phyloP scores from a whole-genome alignment of 2,329 filamentous ascomycete genomes.

The Ophiosphaerella herpotricha region DNA sequence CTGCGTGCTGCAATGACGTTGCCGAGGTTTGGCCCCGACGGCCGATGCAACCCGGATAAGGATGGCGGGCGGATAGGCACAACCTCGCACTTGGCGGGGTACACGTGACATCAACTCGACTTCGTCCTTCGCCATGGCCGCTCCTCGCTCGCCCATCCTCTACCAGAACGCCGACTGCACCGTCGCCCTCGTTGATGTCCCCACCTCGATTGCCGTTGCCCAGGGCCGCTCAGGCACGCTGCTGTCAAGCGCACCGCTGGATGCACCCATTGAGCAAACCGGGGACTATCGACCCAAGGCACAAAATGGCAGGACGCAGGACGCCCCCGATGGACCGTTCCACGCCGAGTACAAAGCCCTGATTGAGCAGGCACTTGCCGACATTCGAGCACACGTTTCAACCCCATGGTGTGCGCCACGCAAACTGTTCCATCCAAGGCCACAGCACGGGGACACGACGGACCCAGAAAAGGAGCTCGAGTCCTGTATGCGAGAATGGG shows the following conservation, averaged over 20 bases:
- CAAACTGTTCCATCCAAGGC: constrained; percentile 23
- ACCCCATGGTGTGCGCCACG: constrained; percentile 33
- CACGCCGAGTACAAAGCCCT: constrained; percentile 42
- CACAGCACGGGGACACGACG: constrained; percentile 21
- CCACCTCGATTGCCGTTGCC: constrained; percentile 68
- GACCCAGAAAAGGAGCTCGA: constrained; percentile 37
- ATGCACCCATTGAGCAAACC: constrained; percentile 52
- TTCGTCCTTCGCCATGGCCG: background rate
- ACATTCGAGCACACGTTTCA: constrained; percentile 34
- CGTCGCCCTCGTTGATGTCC: constrained; percentile 69
- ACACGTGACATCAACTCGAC: background rate
- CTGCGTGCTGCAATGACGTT: too few species aligned
- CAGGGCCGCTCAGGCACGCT: constrained; percentile 59
- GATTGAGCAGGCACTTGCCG: constrained; percentile 48
- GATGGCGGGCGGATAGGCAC: too few species aligned
- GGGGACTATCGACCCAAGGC: constrained; percentile 60
- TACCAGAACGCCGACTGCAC: constrained; percentile 58
- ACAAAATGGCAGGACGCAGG: constrained; percentile 47
- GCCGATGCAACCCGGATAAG: background rate
- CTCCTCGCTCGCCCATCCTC: constrained; percentile 47
- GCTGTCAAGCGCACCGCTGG: constrained; percentile 52
- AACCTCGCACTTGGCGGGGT: too few species aligned
- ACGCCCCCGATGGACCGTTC: constrained; percentile 32
- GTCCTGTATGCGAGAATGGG: constrained; percentile 35
- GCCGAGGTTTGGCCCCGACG: background rate